Conservation (phyloP, 176 grass and related monocot species). For the Paspalum notatum region DNA sequence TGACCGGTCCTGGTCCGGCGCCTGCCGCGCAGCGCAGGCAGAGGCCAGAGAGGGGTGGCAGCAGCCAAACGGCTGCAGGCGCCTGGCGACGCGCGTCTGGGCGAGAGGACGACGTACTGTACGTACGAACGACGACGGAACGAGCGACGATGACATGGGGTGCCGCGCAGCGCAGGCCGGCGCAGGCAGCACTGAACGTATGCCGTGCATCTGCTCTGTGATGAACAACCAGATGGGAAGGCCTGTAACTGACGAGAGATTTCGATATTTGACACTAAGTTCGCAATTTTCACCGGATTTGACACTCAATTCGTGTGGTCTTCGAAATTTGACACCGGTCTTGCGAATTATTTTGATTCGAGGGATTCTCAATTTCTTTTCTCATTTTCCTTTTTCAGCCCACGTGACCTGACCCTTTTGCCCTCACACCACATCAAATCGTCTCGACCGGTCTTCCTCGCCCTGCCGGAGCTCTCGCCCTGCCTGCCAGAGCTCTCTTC, state of each 20-base stretch:
- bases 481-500: too few species aligned
- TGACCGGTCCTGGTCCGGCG: constrained; percentile 1
- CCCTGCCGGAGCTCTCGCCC: too few species aligned
- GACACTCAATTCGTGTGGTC: too few species aligned
- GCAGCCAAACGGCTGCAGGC: not conserved
- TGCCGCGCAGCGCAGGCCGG: not conserved
- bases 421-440: too few species aligned
- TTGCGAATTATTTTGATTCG: too few species aligned
- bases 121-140: not conserved
- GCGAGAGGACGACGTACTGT: not conserved
- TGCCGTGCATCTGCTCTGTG: constrained; percentile 28
- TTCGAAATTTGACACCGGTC: too few species aligned
- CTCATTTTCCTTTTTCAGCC: not conserved
- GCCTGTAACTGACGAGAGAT: not conserved
- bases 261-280: too few species aligned
- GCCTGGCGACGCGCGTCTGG: not conserved
- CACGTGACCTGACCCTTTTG: too few species aligned
- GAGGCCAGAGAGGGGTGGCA: not conserved
- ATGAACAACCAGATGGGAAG: constrained; percentile 34
- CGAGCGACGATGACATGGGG: not conserved
- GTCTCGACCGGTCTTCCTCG: too few species aligned
- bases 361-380: too few species aligned
- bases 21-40: not conserved
- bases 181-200: constrained; percentile 32
- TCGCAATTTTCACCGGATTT: too few species aligned